Evolutionary conservation across 2,329 filamentous ascomycete genomes (phyloP), one percentile per base, ranked within the genome.

Genomic region (Fusarium camptoceras): DNA sequence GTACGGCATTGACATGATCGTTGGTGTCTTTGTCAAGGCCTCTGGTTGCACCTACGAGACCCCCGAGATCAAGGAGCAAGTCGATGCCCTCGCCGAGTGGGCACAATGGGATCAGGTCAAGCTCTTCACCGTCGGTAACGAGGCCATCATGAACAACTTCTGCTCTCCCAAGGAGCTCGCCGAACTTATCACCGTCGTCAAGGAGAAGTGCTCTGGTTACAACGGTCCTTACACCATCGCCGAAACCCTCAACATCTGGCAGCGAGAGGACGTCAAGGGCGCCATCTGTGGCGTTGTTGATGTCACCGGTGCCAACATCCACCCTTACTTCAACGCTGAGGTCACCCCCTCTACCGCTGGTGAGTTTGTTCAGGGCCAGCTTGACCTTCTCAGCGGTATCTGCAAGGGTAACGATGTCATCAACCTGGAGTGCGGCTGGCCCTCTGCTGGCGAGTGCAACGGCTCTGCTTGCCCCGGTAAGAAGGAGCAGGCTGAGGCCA

Each of bases 391-490:
- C 68, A 83, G 89, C 78, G 79, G 80, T 47, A 83, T 93, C 74
- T 98, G 95, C 88, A 79, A 84, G 42, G 87, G 87, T 78, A 92
- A 92, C 85, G 83, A 88, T 39, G 91, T 90, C 72, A 89, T 93
- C 85, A 93, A 95, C 83, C 86, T 97, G 74, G 95, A 98, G 89
- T 92, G 92, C 60, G 95, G 95, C 76, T 98, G 94, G 94, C 95
- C 95, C 71, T 89, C 84, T 56, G 72, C 78, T 10, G 94, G 94
- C 78, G 75, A 80, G 30, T 81, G 88, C 83, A 95, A 96, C 82
- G 93, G 93, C 65, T 78, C 78, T 22, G 94, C 94, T 62, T 84
- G 92, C 74, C 89, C 94, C 59, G 89, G 92, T 73, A 51, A 73
- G 8, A 43, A 77, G 2, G 84, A 95, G 83, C 95, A 98, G 87